These are phyloP conservation scores for Dothideomycetes sp. DNA, from an alignment of 2,329 filamentous ascomycete genomes.

Conservation along the genomic window DNA sequence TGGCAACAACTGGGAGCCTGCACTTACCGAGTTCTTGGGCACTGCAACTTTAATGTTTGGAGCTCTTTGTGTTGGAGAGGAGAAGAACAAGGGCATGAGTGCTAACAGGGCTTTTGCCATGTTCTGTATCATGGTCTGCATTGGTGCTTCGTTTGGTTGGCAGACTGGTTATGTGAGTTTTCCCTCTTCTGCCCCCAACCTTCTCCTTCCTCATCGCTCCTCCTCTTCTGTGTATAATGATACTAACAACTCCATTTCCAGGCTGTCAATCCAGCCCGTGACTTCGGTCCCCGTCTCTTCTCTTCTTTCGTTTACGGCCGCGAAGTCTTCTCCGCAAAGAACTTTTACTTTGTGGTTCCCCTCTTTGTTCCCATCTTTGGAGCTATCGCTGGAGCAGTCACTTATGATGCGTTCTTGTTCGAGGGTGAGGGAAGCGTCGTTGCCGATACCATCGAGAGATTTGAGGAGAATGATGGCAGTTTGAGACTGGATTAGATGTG, in stretches of 20 bases:
- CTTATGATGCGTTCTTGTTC: conserved; percentile 12
- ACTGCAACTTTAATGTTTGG: not conserved
- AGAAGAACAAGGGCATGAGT: not conserved
- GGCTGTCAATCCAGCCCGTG: conserved; percentile 11
- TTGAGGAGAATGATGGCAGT: conserved; percentile 1
- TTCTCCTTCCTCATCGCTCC: not conserved
- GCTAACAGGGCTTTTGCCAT: not conserved
- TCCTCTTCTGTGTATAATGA: not conserved
- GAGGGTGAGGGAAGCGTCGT: conserved; percentile 9
- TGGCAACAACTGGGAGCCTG: conserved; percentile 8
- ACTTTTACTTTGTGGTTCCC: conserved; percentile 6
- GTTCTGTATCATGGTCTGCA: conserved; percentile 5
- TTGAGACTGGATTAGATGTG: conserved; percentile 6
- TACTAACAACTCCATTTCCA: not conserved
- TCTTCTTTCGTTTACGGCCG: conserved; percentile 10
- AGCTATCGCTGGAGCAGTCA: conserved; percentile 1
- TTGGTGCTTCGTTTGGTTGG: conserved; percentile 11
- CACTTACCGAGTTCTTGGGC: conserved; percentile 2
- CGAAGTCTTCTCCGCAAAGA: conserved; percentile 10
- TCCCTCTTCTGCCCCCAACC: not conserved
- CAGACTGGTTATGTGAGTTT: conserved; percentile 13
- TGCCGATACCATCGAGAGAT: conserved; percentile 1
- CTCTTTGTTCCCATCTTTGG: conserved; percentile 7
- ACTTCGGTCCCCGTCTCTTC: conserved; percentile 8
- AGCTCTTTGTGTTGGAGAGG: not conserved